phyloP scores from a whole-genome alignment of 208 protist species.

The Wallacemonas collosoma region DNA sequence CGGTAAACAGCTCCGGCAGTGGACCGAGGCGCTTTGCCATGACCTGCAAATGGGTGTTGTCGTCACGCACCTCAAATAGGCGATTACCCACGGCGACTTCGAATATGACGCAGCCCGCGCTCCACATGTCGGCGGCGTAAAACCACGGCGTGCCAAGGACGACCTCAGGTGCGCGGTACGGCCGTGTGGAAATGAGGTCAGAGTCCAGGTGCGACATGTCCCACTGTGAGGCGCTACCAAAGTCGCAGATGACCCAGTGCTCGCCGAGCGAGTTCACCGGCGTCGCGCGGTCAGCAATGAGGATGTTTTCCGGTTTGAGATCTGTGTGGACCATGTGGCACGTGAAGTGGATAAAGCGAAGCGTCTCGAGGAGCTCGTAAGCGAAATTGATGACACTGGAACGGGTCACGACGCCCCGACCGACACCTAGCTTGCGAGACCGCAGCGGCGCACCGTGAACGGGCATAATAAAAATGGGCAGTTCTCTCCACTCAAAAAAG shows the following conservation, averaged over 20 bases:
- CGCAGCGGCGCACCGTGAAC: constrained; percentile 79
- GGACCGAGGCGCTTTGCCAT: constrained; percentile 72
- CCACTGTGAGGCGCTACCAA: constrained; percentile 86
- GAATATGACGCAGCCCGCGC: constrained; percentile 92
- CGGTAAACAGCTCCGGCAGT: constrained; percentile 56
- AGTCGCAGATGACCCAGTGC: constrained; percentile 85
- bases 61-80: constrained; percentile 90
- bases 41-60: constrained; percentile 81
- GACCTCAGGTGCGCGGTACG: constrained; percentile 92
- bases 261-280: constrained; percentile 50
- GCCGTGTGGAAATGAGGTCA: constrained; percentile 88
- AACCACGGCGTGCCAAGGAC: constrained; percentile 88
- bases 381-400: constrained; percentile 56
- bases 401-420: constrained; percentile 57
- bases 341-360: constrained; percentile 80
- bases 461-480: constrained; percentile 81
- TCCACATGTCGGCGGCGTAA: constrained; percentile 94
- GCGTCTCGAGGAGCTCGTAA: constrained; percentile 73
- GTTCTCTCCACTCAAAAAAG: constrained; percentile 74
- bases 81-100: constrained; percentile 91
- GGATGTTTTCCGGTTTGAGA: constrained; percentile 97
- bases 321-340: constrained; percentile 96
- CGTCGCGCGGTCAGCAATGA: constrained; percentile 66
- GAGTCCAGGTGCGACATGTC: constrained; percentile 67
- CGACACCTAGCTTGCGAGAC: constrained; percentile 63